Percentiles rank a stretch among this genome's conserved stretches.
Evolutionary conservation across 768 basidiomycete genomes (phyloP).

Genomic region (Rhodotorula babjevae): DNA sequence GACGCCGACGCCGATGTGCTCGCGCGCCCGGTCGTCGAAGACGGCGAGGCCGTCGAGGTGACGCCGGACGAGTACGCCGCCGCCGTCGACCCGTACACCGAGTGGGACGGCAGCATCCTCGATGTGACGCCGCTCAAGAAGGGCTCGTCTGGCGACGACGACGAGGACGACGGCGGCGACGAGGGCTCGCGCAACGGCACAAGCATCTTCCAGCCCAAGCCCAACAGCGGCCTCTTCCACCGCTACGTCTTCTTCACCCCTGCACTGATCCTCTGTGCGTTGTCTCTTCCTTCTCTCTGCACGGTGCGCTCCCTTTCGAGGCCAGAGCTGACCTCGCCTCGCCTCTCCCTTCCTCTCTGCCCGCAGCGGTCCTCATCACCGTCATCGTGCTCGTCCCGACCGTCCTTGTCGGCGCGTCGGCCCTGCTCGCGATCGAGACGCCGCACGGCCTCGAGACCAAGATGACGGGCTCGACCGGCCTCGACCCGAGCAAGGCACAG

Average conservation of each 20-base stretch:
- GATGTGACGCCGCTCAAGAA: background rate
- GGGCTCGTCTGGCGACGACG: background rate
- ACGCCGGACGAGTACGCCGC: background rate
- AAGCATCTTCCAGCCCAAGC: constrained; percentile 32
- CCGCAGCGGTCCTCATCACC: constrained; percentile 33
- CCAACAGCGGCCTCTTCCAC: constrained; percentile 15
- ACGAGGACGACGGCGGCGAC: background rate
- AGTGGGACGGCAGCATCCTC: background rate
- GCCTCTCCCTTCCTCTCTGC: too few species aligned
- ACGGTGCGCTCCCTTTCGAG: too few species aligned
- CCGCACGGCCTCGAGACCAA: constrained; percentile 38
- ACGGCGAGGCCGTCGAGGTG: background rate
- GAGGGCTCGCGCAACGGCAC: constrained; percentile 18
- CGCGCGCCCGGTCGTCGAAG: too few species aligned
- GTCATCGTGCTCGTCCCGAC: constrained; percentile 38
- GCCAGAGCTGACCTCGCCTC: too few species aligned
- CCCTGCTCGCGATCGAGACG: constrained; percentile 37
- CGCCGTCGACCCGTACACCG: background rate
- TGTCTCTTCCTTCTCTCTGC: too few species aligned
- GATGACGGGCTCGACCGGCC: constrained; percentile 36
- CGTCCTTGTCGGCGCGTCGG: constrained; percentile 23
- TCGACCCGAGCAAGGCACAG: constrained; percentile 30
- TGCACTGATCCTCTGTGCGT: constrained; percentile 29
- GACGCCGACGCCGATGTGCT: background rate
- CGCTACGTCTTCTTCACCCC: constrained; percentile 38